phyloP scores from a whole-genome alignment of 1,284 basidiomycete genomes.

The Ustilago esculenta region DNA sequence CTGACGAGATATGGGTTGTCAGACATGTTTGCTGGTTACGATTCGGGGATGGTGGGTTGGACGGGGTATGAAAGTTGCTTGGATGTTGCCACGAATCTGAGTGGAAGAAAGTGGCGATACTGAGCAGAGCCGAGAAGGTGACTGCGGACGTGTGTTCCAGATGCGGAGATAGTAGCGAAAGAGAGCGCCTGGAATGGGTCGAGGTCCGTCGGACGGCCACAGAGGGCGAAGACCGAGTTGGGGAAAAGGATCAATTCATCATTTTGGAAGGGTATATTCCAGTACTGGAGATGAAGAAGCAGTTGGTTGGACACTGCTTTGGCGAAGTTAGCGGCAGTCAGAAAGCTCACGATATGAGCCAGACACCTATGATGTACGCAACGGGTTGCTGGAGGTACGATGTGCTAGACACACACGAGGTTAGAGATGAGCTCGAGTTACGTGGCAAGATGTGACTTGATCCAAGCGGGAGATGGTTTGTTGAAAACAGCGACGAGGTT shows the following conservation, averaged over 20 bases:
- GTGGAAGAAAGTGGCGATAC: no score
- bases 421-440: neutral
- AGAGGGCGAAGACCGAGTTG: slow-evolving; percentile 37
- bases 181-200: slow-evolving; percentile 7
- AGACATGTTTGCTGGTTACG: slow-evolving; percentile 17
- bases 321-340: neutral
- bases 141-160: neutral
- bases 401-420: no score
- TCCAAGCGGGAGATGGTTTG: neutral
- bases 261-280: slow-evolving; percentile 16
- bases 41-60: neutral
- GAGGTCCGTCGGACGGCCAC: slow-evolving; percentile 43
- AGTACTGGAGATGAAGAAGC: slow-evolving; percentile 19
- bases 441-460: neutral
- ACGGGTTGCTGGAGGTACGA: no score
- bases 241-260: slow-evolving; percentile 31
- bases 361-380: no score
- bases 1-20: slow-evolving; percentile 17
- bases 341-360: no score
- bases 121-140: no score
- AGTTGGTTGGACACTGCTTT: slow-evolving; percentile 11
- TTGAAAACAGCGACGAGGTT: neutral
- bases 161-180: neutral
- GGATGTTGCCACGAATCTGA: neutral
- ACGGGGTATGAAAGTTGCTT: neutral